phyloP scores from a whole-genome alignment of 2,329 filamentous ascomycete genomes.

The Neospermospora avenae region DNA sequence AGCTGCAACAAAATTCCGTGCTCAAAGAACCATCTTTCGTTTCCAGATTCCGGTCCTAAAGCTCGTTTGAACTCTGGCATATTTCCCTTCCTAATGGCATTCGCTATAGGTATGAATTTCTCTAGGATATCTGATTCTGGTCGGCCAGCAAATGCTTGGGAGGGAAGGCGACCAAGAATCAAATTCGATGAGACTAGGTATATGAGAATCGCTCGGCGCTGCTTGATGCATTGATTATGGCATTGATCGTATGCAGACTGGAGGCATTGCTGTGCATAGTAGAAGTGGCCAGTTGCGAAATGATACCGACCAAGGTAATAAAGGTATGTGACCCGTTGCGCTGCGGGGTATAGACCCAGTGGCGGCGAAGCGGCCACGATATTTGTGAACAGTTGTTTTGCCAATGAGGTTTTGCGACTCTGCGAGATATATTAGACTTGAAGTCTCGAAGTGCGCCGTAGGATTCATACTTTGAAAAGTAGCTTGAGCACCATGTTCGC shows the following conservation, averaged over 20 bases:
- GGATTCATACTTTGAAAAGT: slow-evolving; percentile 67
- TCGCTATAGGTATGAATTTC: slow-evolving; percentile 70
- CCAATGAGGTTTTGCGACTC: slow-evolving; percentile 79
- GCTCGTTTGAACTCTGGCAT: slow-evolving; percentile 70
- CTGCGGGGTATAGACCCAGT: slow-evolving; percentile 75
- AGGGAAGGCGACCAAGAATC: slow-evolving; percentile 80
- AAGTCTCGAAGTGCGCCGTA: background rate
- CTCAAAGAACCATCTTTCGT: slow-evolving; percentile 70
- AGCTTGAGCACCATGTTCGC: slow-evolving; percentile 88
- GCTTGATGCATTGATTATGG: slow-evolving; percentile 67
- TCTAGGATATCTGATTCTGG: slow-evolving; percentile 64
- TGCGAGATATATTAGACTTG: slow-evolving; percentile 34
- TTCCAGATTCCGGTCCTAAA: slow-evolving; percentile 49
- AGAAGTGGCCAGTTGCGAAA: slow-evolving; percentile 80
- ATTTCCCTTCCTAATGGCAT: slow-evolving; percentile 70
- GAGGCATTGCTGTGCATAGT: slow-evolving; percentile 70
- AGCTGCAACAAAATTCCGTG: slow-evolving; percentile 75
- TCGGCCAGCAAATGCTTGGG: slow-evolving; percentile 58
- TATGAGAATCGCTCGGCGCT: slow-evolving; percentile 76
- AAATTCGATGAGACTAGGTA: slow-evolving; percentile 82
- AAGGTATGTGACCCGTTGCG: slow-evolving; percentile 86
- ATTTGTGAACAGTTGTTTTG: slow-evolving; percentile 85
- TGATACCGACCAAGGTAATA: slow-evolving; percentile 93
- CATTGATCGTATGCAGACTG: slow-evolving; percentile 80
- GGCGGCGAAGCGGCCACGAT: slow-evolving; percentile 82